These are phyloP conservation scores for Daldinia grandis DNA, from an alignment of 495 filamentous ascomycete genomes.

Conservation along the genomic window DNA sequence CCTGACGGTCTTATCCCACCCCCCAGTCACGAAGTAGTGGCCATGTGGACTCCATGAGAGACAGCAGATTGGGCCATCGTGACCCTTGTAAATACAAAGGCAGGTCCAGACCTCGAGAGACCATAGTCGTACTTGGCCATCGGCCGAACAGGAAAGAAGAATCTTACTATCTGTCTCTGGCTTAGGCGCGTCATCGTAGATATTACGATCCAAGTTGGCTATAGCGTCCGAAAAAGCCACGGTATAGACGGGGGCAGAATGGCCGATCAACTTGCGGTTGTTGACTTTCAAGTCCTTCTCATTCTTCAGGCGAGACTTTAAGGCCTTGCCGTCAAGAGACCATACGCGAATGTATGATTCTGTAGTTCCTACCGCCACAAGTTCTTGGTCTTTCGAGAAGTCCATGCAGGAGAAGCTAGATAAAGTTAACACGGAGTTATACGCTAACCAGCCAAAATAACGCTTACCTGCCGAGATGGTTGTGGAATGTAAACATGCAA, in stretches of 20 bases:
- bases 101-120: conserved; percentile 88
- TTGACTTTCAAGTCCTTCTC: conserved; percentile 56
- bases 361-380: conserved; percentile 85
- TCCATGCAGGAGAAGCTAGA: conserved; percentile 86
- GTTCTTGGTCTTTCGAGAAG: conserved; percentile 85
- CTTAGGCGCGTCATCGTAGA: conserved; percentile 56
- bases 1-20: conserved; percentile 87
- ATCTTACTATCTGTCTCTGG: conserved; percentile 72
- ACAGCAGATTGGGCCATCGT: conserved; percentile 88
- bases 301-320: conserved; percentile 56
- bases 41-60: conserved; percentile 91
- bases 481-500: conserved; percentile 98
- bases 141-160: conserved; percentile 86
- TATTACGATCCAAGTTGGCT: conserved; percentile 55
- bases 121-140: conserved; percentile 90
- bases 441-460: neutral
- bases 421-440: conserved; percentile 39
- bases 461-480: conserved; percentile 84
- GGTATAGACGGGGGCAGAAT: conserved; percentile 86
- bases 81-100: conserved; percentile 90
- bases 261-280: conserved; percentile 86
- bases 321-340: conserved; percentile 80
- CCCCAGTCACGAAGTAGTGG: conserved; percentile 91
- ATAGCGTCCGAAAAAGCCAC: conserved; percentile 89
- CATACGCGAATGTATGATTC: conserved; percentile 97